These are phyloP conservation scores for Trametes cingulata DNA, from an alignment of 768 basidiomycete genomes.

Conservation along the genomic window DNA sequence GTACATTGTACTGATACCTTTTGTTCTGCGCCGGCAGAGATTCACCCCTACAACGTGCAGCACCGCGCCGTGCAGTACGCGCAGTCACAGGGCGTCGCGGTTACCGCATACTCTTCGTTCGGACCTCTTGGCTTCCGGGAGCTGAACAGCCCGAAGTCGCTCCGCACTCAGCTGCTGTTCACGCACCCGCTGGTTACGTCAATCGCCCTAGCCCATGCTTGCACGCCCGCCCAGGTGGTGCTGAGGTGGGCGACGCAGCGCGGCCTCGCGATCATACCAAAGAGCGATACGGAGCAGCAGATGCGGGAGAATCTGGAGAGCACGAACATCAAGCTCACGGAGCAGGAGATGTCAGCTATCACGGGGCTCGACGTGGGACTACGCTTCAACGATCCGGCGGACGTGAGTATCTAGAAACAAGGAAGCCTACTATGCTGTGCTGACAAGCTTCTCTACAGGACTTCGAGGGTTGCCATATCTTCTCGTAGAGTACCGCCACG, in stretches of 20 bases:
- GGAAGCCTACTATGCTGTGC: background rate
- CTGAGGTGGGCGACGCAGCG: constrained; percentile 81
- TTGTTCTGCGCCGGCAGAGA: constrained; percentile 26
- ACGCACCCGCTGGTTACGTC: constrained; percentile 25
- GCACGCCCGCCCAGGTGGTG: constrained; percentile 61
- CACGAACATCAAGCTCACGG: constrained; percentile 32
- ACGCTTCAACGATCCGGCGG: constrained; percentile 39
- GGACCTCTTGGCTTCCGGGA: constrained; percentile 36
- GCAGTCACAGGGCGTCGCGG: constrained; percentile 29
- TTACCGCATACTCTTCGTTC: constrained; percentile 40
- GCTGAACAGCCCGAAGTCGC: constrained; percentile 29
- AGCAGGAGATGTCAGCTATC: constrained; percentile 37
- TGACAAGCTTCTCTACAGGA: constrained; percentile 5
- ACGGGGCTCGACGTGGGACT: constrained; percentile 34
- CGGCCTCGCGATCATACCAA: constrained; percentile 75
- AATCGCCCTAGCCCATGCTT: constrained; percentile 31
- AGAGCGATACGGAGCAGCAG: constrained; percentile 51
- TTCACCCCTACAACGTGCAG: constrained; percentile 39
- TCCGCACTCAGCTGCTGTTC: constrained; percentile 29
- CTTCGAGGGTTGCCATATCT: constrained; percentile 23
- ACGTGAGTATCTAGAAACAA: constrained; percentile 14
- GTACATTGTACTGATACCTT: background rate
- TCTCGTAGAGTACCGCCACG: constrained; percentile 3
- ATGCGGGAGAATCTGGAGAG: constrained; percentile 38
- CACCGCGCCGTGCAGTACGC: constrained; percentile 30